A percentile compares a stretch with the other conserved stretches of the same genome.
phyloP scores from a whole-genome alignment of 495 filamentous ascomycete genomes.

The Lasiosphaeria miniovina region DNA sequence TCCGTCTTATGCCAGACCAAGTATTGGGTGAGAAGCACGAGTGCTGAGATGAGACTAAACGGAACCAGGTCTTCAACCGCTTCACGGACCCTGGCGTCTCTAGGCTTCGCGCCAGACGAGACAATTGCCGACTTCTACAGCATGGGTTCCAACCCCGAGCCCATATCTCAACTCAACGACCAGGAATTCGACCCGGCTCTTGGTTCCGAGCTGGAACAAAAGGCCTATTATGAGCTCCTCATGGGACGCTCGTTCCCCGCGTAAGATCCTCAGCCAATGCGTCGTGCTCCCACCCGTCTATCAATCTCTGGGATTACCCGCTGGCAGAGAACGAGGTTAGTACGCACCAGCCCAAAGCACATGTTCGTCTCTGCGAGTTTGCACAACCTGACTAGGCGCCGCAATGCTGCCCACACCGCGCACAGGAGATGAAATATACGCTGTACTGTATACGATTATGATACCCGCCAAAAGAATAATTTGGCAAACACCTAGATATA shows the following conservation, averaged over 20 bases:
- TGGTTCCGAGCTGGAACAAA: constrained; percentile 33
- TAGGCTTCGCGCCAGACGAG: constrained; percentile 37
- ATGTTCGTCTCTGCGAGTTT: no score
- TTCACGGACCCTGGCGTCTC: constrained; percentile 33
- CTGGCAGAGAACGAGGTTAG: no score
- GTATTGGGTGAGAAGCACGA: background rate
- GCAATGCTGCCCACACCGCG: background rate
- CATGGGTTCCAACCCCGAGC: constrained; percentile 37
- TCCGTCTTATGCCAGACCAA: background rate
- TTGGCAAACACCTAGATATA: background rate
- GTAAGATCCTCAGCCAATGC: background rate
- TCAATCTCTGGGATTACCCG: no score
- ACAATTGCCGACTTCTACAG: constrained; percentile 37
- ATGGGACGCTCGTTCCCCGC: constrained; percentile 32
- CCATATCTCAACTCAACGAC: constrained; percentile 19
- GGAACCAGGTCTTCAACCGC: constrained; percentile 25
- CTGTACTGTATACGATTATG: constrained; percentile 8
- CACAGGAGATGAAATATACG: constrained; percentile 7
- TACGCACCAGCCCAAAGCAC: no score
- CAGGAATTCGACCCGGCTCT: constrained; percentile 29
- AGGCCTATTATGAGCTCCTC: constrained; percentile 36
- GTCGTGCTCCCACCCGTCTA: background rate
- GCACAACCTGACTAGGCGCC: background rate
- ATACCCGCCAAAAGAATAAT: constrained; percentile 6
- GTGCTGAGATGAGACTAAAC: background rate